These are phyloP conservation scores for Ceratocystis alfenasii DNA, from an alignment of 2,329 filamentous ascomycete species.

Conservation along the genomic window DNA sequence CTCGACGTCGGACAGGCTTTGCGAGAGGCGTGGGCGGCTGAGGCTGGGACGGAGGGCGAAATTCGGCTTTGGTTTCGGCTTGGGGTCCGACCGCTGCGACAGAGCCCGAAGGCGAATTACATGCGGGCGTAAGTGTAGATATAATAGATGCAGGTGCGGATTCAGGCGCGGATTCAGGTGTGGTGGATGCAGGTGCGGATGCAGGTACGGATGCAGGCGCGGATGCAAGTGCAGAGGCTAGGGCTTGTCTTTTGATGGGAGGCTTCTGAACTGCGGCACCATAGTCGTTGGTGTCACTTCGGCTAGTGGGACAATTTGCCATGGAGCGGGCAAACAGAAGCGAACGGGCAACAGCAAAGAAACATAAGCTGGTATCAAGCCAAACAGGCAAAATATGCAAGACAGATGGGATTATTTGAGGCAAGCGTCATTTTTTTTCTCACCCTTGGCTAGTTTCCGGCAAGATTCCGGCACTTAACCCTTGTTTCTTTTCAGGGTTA, in stretches of 20 bases:
- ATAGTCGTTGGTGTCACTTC: not conserved
- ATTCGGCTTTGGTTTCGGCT: not conserved
- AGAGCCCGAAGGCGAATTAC: not conserved
- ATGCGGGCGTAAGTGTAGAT: not conserved
- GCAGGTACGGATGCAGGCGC: not conserved
- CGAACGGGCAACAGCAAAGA: not conserved
- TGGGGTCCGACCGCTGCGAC: not conserved
- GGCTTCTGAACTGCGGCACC: not conserved
- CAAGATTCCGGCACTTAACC: slow-evolving; percentile 8
- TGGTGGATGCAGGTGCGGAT: not conserved
- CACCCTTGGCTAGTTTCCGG: not conserved
- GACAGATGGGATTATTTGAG: not conserved
- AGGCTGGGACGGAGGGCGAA: not conserved
- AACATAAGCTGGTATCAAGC: not conserved
- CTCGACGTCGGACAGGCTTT: slow-evolving; percentile 22
- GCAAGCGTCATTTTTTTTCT: slow-evolving; percentile 5
- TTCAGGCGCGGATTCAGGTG: not conserved
- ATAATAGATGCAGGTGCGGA: not conserved
- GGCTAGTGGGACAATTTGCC: slow-evolving; percentile 6
- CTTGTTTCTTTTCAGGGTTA: not conserved
- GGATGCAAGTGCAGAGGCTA: not conserved
- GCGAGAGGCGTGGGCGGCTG: not conserved
- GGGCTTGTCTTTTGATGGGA: not conserved
- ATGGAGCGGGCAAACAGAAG: not conserved
- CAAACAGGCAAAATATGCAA: slow-evolving; percentile 12